Percentiles rank a stretch among this genome's conserved stretches.
phyloP scores from a whole-genome alignment of 805 yeast genomes.

The Maudiozyma bulderi region DNA sequence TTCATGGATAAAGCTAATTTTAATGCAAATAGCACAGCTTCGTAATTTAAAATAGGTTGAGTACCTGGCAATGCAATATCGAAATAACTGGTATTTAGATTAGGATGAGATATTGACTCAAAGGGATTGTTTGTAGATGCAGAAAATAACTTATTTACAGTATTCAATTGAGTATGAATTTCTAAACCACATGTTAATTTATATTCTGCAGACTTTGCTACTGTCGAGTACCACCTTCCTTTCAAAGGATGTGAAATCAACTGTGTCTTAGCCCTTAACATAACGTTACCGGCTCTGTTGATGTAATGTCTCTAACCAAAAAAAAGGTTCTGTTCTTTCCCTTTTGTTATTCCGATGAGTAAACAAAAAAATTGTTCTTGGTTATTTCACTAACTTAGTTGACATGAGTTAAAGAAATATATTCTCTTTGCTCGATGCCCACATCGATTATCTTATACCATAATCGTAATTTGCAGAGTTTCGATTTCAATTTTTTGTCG shows the following conservation, averaged over 20 bases:
- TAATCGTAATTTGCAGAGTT: too few species aligned
- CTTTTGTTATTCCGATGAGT: too few species aligned
- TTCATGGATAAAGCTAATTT: slow-evolving; percentile 64
- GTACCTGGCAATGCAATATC: slow-evolving; percentile 91
- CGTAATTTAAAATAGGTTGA: slow-evolving; percentile 70
- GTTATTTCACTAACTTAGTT: too few species aligned
- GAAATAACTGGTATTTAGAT: slow-evolving; percentile 61
- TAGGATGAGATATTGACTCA: slow-evolving; percentile 44
- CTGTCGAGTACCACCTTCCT: slow-evolving; percentile 2
- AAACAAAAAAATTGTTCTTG: too few species aligned
- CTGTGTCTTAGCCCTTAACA: too few species aligned
- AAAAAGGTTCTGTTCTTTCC: too few species aligned
- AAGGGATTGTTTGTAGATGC: slow-evolving; percentile 39
- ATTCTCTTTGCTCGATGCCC: too few species aligned
- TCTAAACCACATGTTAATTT: slow-evolving; percentile 78
- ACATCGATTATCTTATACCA: too few species aligned
- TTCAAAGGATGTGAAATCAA: too few species aligned
- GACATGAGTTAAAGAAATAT: too few species aligned
- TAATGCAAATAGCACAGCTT: slow-evolving; percentile 61
- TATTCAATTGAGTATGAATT: slow-evolving; percentile 81
- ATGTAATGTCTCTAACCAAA: background rate
- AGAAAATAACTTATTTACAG: slow-evolving; percentile 70
- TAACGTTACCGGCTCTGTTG: too few species aligned
- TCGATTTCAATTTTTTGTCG: too few species aligned
- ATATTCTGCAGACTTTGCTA: slow-evolving; percentile 6